Conservation (phyloP, 768 basidiomycete genomes). For the Leccinum subtestaceum region DNA sequence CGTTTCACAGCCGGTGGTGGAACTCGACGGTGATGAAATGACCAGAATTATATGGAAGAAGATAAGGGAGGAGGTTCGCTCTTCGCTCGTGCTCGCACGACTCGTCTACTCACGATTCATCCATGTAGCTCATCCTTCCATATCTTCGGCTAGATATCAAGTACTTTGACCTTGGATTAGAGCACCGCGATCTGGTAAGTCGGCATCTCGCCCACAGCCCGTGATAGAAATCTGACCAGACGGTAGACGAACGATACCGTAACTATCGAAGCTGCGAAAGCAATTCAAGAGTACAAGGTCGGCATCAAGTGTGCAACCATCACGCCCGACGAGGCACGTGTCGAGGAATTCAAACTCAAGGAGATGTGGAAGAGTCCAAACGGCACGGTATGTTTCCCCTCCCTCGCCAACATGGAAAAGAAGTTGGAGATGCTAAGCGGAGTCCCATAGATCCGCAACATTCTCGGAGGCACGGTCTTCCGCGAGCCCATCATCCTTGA, state of each 20-base stretch:
- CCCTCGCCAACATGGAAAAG: slow-evolving; percentile 1
- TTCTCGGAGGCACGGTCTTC: slow-evolving; percentile 97
- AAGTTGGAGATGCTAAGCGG: background rate
- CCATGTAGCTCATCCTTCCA: slow-evolving; percentile 84
- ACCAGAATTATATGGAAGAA: slow-evolving; percentile 99
- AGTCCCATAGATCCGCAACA: slow-evolving; percentile 81
- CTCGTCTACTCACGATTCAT: background rate
- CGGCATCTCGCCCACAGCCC: background rate
- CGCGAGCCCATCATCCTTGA: slow-evolving; percentile 94
- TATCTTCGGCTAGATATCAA: slow-evolving; percentile 96
- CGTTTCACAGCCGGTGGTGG: slow-evolving; percentile 87
- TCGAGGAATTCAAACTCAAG: slow-evolving; percentile 96
- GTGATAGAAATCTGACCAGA: background rate
- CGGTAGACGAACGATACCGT: slow-evolving; percentile 87
- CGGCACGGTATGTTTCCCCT: slow-evolving; percentile 65
- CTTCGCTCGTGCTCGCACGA: background rate
- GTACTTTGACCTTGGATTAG: slow-evolving; percentile 96
- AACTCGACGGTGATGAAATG: slow-evolving; percentile 98
- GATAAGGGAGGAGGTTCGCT: slow-evolving; percentile 85
- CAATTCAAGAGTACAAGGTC: slow-evolving; percentile 91
- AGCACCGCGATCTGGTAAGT: slow-evolving; percentile 81
- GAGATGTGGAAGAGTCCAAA: slow-evolving; percentile 99
- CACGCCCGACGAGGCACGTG: slow-evolving; percentile 95
- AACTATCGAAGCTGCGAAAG: slow-evolving; percentile 90
- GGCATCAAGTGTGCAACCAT: slow-evolving; percentile 99